Percentiles rank a stretch among this genome's conserved stretches.
Evolutionary conservation across 768 basidiomycete genomes (phyloP).

Genomic region (Suillus spraguei): DNA sequence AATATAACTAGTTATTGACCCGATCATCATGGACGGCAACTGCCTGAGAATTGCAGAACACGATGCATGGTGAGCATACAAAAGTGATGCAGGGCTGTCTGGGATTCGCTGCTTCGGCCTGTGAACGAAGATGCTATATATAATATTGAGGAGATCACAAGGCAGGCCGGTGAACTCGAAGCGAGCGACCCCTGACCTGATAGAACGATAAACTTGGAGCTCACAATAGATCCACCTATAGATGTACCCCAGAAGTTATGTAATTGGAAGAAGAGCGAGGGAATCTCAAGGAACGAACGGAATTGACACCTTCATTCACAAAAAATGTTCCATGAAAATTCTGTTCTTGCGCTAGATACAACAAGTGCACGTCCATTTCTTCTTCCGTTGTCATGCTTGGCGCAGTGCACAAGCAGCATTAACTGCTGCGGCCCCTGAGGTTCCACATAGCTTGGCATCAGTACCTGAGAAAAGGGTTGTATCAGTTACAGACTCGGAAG

Average conservation of each 20-base stretch:
- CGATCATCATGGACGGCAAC: not conserved
- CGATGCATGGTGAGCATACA: not conserved
- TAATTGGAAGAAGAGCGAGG: not conserved
- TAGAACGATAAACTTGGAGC: not conserved
- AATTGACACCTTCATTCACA: not conserved
- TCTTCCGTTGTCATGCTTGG: not conserved
- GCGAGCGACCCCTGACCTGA: not conserved
- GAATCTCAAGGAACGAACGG: not conserved
- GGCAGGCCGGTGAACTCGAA: not conserved
- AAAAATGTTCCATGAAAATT: not conserved
- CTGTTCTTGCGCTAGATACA: not conserved
- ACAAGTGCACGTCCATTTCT: not conserved
- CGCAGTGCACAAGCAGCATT: constrained; percentile 58
- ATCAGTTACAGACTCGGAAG: constrained; percentile 49
- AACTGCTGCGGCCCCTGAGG: constrained; percentile 74
- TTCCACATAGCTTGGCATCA: constrained; percentile 42
- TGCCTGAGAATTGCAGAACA: not conserved
- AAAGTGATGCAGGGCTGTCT: not conserved
- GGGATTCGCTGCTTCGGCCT: not conserved
- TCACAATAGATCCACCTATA: not conserved
- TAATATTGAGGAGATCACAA: not conserved
- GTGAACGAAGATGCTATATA: not conserved
- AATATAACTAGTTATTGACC: not conserved
- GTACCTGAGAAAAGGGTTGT: not conserved
- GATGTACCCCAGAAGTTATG: not conserved